Evolutionary conservation across 768 basidiomycete species (phyloP), one percentile per base, ranked within the genome.

Genomic region (Asterophora parasitica): DNA sequence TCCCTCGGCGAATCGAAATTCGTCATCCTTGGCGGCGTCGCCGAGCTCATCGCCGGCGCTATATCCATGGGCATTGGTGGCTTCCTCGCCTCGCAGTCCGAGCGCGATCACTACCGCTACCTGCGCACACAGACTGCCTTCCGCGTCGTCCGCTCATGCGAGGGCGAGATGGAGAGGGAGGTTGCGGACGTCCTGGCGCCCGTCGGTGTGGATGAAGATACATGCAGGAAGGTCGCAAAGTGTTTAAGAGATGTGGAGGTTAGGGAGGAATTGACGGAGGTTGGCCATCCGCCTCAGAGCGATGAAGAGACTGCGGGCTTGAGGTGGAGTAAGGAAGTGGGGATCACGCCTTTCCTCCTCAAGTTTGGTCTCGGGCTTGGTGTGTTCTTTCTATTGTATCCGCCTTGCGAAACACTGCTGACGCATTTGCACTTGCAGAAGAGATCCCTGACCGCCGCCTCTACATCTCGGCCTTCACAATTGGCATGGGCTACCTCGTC

Each of bases 41-140:
- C 96, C 1, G 96, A 99, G 64, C 84, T 99, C 55, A 91, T 95
- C 48, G 92, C 94, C 1, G 96, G 96, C 5, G 90, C 94, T 10
- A 89, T 98, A 38, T 92, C 89, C 1, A 99, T 99, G 95, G 96
- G 96, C 51, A 88, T 99, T 33, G 96, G 96, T 44, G 95, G 95
- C 15, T 97, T 95, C 77, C 84, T 99, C 41, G 93, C 93, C 2
- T 92, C 94, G 1, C 91, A 99, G 67, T 87, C 95, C 26, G 96
- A 99, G 66, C 85, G 93, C 38, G 95, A 97, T 63, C 88, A 96
- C 66, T 94, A 86, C 63, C 87, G 83, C 38, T 96, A 88, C 68
- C 79, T 87, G 26, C 79, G 75, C 23, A 75, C 78, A 32, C 78
- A 83, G 51, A 94, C 91, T 8, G 73, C 83, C 35, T 77, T 83